Evolutionary conservation across 805 yeast species (phyloP), one percentile per base, ranked within the genome.

Genomic region (Saccharomyces mikatae): DNA sequence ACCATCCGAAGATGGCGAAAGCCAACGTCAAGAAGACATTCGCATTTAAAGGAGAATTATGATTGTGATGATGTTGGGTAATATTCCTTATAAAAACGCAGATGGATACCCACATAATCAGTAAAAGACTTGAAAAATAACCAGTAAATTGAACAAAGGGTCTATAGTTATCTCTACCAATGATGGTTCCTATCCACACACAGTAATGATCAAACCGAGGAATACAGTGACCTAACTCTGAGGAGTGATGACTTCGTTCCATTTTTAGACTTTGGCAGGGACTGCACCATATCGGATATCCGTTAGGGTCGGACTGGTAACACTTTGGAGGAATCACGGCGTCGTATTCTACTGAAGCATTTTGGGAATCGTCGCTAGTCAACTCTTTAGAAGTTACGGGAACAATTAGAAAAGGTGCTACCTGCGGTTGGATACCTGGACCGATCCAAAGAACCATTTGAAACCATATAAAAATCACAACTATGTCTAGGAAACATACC

Each of bases 201-300:
- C 98, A 91, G 62, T 77, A 85, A 67, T 91, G 98, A 69, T 91
- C 98, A 75, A 87, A 86, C 54, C 78, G 75, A 0, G 87, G 82
- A 0, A 90, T 81, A 64, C 96, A 89, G 26, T 69, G 63, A 2
- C 76, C 77, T 52, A 71, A 51, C 50, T 78, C 74, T 2, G 79
- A 74, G 44, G 90, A 84, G 64, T 88, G 97, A 60, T 82, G 92
- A 0, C 87, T 68, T 51, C 97, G 74, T 27, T 81, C 78, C 1
- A 84, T 76, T 63, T 87, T 89, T 30, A 87, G 68, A 4, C 84
- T 77, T 49, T 79, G 73, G 65, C 96, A 88, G 10, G 71, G 67
- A 1, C 85, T 70, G 63, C 96, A 89, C 83, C 87, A 91, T 28
- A 74, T 73, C 0, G 96, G 95, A 58, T 77, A 81, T 0, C 98